A percentile compares a stretch with the other conserved stretches of the same genome.
Conservation (phyloP, 1,139 yeast species). For the Candida pseudoviswanathii region DNA sequence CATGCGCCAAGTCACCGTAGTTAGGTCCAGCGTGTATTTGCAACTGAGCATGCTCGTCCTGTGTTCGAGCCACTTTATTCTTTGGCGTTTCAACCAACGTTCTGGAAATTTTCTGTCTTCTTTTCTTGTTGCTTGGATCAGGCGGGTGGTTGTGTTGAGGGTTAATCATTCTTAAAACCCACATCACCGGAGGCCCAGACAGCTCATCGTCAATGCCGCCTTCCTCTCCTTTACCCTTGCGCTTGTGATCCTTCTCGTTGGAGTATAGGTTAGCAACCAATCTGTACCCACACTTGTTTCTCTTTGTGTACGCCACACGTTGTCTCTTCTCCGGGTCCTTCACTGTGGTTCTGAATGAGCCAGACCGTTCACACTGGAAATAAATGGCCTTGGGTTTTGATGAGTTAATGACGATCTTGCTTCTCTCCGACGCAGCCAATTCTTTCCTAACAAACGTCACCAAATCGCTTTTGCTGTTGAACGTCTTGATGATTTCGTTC, state of each 20-base stretch:
- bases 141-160: slow-evolving; percentile 52
- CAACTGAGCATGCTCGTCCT: slow-evolving; percentile 19
- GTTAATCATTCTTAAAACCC: slow-evolving; percentile 54
- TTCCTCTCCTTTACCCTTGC: slow-evolving; percentile 22
- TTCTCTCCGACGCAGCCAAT: slow-evolving; percentile 47
- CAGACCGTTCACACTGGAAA: slow-evolving; percentile 53
- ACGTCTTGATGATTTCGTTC: slow-evolving; percentile 50
- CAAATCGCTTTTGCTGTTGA: slow-evolving; percentile 42
- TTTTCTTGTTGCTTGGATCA: slow-evolving; percentile 42
- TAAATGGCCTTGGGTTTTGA: slow-evolving; percentile 54
- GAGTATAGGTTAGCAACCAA: slow-evolving; percentile 52
- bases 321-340: slow-evolving; percentile 51
- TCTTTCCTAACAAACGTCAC: slow-evolving; percentile 46
- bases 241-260: slow-evolving; percentile 43
- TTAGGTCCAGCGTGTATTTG: slow-evolving; percentile 15
- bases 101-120: slow-evolving; percentile 42
- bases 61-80: slow-evolving; percentile 24
- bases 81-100: slow-evolving; percentile 51
- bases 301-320: slow-evolving; percentile 53
- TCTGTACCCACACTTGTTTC: slow-evolving; percentile 52
- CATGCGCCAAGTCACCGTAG: slow-evolving; percentile 8
- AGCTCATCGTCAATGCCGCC: slow-evolving; percentile 19
- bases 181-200: slow-evolving; percentile 32
- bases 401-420: slow-evolving; percentile 51
- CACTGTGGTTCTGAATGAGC: slow-evolving; percentile 51